Evolutionary conservation across 139 green algal genomes (phyloP).

Genomic region (Trebouxia sp.): DNA sequence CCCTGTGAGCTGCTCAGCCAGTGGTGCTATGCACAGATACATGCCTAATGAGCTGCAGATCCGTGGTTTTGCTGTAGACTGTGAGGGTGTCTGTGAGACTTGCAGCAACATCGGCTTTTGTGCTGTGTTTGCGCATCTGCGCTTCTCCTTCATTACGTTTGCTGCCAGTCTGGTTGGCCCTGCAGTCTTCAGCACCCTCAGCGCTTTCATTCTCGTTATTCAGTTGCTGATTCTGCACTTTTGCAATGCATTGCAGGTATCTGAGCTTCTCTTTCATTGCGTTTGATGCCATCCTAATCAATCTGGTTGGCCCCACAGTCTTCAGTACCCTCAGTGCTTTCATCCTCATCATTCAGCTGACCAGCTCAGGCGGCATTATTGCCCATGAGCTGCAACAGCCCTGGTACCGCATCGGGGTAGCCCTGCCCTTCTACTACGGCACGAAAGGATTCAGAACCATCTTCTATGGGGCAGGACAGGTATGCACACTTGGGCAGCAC

Average conservation of each 20-base stretch:
- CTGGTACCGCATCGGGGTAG: background rate
- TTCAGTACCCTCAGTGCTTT: background rate
- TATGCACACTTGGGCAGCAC: too few species aligned
- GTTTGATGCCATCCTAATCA: background rate
- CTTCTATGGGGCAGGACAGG: background rate
- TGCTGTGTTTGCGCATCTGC: too few species aligned
- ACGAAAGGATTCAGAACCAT: background rate
- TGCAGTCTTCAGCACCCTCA: too few species aligned
- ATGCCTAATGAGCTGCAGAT: too few species aligned
- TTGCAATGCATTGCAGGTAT: background rate
- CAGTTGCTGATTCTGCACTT: background rate
- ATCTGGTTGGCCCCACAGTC: background rate
- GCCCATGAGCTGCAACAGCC: background rate
- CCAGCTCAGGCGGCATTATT: conserved; percentile 8
- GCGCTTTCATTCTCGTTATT: too few species aligned
- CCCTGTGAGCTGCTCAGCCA: too few species aligned
- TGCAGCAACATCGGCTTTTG: too few species aligned
- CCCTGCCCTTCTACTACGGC: conserved; percentile 13
- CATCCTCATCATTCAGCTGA: background rate
- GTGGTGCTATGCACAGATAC: too few species aligned
- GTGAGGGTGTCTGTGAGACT: too few species aligned
- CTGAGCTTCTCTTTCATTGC: conserved; percentile 9
- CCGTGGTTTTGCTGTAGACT: too few species aligned
- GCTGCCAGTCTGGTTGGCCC: too few species aligned
- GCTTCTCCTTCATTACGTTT: too few species aligned